These are phyloP conservation scores for Artemisia annua DNA, from an alignment of 129 eudicot genomes.

Conservation along the genomic window DNA sequence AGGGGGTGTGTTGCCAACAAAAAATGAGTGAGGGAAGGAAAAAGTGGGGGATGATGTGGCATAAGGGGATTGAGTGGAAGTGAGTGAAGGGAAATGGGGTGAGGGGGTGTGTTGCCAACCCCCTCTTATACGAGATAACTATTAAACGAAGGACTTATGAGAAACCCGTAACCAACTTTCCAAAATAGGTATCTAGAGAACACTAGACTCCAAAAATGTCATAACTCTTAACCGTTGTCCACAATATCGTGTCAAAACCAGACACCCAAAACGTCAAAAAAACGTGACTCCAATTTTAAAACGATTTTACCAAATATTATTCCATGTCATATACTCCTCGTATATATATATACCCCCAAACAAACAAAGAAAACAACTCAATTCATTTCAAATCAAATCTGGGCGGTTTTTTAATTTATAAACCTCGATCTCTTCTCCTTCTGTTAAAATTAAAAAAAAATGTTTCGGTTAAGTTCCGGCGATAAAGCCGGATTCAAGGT, in stretches of 20 bases:
- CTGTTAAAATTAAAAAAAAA: neutral
- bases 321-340: too few species aligned
- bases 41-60: too few species aligned
- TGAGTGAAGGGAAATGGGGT: too few species aligned
- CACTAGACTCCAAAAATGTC: neutral
- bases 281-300: conserved; percentile 29
- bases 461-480: conserved; percentile 48
- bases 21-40: too few species aligned
- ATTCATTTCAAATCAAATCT: neutral
- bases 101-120: too few species aligned
- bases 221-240: neutral
- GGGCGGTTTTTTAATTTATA: neutral
- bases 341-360: too few species aligned
- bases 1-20: too few species aligned
- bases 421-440: conserved; percentile 36
- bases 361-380: too few species aligned
- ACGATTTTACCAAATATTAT: too few species aligned
- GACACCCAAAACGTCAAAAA: conserved; percentile 10
- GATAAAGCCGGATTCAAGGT: conserved; percentile 71
- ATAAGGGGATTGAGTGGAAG: too few species aligned
- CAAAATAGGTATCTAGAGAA: neutral
- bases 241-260: conserved; percentile 21
- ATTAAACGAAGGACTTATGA: too few species aligned
- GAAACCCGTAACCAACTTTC: neutral
- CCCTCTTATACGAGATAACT: too few species aligned